Base-by-base conservation (phyloP, 1,139 yeast species). In the Protomyces inouyei region DNA sequence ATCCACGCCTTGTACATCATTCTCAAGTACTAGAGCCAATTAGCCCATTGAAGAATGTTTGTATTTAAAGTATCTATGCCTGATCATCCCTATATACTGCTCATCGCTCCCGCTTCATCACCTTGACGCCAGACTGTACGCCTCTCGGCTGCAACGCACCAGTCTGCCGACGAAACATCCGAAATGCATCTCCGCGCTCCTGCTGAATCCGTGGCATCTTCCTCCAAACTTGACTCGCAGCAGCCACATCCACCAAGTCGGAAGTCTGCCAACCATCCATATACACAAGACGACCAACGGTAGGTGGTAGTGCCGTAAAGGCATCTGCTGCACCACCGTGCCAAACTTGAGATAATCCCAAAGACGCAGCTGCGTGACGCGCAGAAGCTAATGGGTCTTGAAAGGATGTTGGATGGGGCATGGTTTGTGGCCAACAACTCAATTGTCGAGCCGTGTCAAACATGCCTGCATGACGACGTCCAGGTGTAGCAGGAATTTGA, bases 1-100 rank as follows among this genome's bases (percentile, higher is more conserved):
- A 60, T 60, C 36, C 64, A 60, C 60, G 64, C 64, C 10, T 59
- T 60, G 10, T 60, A 60, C 64, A 60, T 60, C 51, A 60, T 60
- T 23, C 64, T 60, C 55, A 60, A 60, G 55, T 60, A 60, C 43
- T 60, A 60, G 64, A 60, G 12, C 32, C 32, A 28, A 3, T 6
- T 28, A 28, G 32, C 32, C 32, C 5, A 28, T 3, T 28, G 8
- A 4, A 28, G 32, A 28, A 28, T 28, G 32, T 28, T 28, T 28
- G 32, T 28, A 28, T 28, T 1, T 28, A 28, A 28, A 28, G 8
- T 28, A 28, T 28, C 32, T 6, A 28, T 28, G 32, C 32, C 32
- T 28, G 8, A 5, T 3, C 32, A 28, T 4, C 8, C 32, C 8
- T 4, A 28, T 6, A 28, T 28, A 28, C 32, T 3, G 5, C 32